phyloP scores from a whole-genome alignment of 2,329 filamentous ascomycete species.

The Cladosporium sp. region DNA sequence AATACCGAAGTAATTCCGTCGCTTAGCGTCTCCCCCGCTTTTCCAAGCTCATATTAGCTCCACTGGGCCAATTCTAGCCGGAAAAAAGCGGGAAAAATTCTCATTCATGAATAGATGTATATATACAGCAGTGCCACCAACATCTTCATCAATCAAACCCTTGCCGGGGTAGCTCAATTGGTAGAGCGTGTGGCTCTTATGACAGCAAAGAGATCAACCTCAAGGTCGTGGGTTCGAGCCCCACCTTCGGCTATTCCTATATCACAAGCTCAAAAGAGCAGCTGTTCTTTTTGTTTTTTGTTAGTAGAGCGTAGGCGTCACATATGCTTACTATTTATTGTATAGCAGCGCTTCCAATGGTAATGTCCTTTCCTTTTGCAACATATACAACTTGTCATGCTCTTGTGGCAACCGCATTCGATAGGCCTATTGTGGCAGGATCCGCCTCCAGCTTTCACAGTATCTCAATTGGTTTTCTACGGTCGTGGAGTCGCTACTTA shows the following conservation, averaged over 20 bases:
- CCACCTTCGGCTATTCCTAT: conserved; percentile 26
- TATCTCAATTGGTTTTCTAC: too few relatives aligned
- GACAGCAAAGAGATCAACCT: conserved; percentile 18
- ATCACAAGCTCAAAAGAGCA: not conserved
- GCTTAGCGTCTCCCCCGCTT: not conserved
- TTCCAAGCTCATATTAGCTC: not conserved
- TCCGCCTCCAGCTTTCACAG: too few relatives aligned
- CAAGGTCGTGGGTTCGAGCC: conserved; percentile 25
- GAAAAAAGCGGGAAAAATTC: not conserved
- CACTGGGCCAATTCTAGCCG: not conserved
- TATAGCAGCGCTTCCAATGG: too few relatives aligned
- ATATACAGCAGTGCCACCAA: accelerated
- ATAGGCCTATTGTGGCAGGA: too few relatives aligned
- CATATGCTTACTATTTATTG: too few relatives aligned
- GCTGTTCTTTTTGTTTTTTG: not conserved
- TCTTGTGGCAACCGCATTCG: too few relatives aligned
- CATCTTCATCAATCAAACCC: not conserved
- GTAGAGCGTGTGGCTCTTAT: conserved; percentile 52
- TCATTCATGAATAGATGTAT: too few relatives aligned
- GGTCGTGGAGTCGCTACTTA: too few relatives aligned
- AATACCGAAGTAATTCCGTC: not conserved
- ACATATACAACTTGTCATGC: too few relatives aligned
- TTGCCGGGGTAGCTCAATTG: conserved; percentile 49
- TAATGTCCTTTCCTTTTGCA: too few relatives aligned
- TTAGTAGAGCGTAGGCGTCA: too few relatives aligned